Base-by-base conservation (phyloP, 2,329 filamentous ascomycete genomes). In the Thelonectria olida region DNA sequence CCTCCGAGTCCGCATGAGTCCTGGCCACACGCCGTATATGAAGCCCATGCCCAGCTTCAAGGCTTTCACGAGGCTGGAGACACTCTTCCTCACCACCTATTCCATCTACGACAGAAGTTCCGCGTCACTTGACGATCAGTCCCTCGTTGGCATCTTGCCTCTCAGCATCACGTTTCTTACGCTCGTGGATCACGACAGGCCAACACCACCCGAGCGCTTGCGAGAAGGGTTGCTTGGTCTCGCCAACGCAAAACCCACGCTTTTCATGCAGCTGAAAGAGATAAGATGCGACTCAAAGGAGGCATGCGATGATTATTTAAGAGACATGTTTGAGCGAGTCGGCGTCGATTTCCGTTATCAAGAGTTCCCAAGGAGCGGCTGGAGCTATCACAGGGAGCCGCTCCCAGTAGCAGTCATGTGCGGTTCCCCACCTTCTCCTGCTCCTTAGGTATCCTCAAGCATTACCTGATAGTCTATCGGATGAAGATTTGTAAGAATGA, bases 241-340 rank as follows among this genome's bases (percentile, higher is more conserved):
- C 22, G 31, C 49, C 19, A 28, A 39, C 13, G 19, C 49, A 41
- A 41, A 39, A 41, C 4, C 19, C 19, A 42, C 31, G 19, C 20
- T 41, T 41, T 41, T 41, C 49, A 52, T 19, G 22, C 49, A 41
- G 49, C 36, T 52, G 12, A 52, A 41, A 12, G 31, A 41, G 13
- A 27, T 52, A 52, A 23, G 49, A 52, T 52, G 49, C 25, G 34
- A 52, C 36, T 52, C 34, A 10, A 28, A 28, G 31, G 34, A 52
- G 34, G 34, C 49, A 52, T 52, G 49, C 34, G 49, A 52, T 22
- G 34, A 52, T 15, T 8, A 52, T 17, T n/a, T 20, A 25, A 17
- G 34, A 17, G 6, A n/a, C 36, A 41, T 20, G 49, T 52, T 52
- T 41, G 36, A 52, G 34, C 10, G 19, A 39, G 15, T 41, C 13